Conservation (phyloP, 352 stramenopile species). For the Pythium aphanidermatum region DNA sequence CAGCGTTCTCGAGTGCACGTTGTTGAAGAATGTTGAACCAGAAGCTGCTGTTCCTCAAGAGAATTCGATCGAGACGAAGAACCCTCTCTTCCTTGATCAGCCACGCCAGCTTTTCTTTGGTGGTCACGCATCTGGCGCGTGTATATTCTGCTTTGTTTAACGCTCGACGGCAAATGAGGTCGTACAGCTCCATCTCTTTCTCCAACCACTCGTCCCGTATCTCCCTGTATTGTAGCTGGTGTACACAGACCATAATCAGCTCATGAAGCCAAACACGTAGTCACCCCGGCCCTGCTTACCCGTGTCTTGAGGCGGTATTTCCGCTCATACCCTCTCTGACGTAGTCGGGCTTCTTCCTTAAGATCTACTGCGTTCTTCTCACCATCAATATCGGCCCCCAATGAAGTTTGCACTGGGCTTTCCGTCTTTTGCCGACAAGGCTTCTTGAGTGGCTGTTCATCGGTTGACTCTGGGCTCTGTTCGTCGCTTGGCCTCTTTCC, state of each 20-base stretch:
- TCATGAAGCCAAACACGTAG: background rate
- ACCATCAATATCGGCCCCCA: background rate
- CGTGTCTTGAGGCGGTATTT: slow-evolving; percentile 21
- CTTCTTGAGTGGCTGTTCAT: too few relatives aligned
- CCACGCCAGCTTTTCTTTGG: too few relatives aligned
- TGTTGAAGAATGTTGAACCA: slow-evolving; percentile 3
- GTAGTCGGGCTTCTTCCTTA: too few relatives aligned
- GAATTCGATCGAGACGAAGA: background rate
- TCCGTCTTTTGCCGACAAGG: too few relatives aligned
- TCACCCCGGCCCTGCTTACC: slow-evolving; percentile 20
- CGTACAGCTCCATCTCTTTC: slow-evolving; percentile 1
- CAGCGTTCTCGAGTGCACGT: background rate
- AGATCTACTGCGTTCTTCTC: too few relatives aligned
- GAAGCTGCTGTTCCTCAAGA: background rate
- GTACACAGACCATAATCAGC: background rate
- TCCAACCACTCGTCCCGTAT: background rate
- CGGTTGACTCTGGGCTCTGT: too few relatives aligned
- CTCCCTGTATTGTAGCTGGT: background rate
- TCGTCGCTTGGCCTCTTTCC: too few relatives aligned
- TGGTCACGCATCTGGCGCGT: background rate
- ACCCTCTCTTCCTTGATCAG: background rate
- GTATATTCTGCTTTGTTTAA: background rate
- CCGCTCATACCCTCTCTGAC: slow-evolving; percentile 7
- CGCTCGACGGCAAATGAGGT: background rate
- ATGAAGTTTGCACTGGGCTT: background rate